phyloP scores from a whole-genome alignment of 176 grass and related monocot species.

The Dendrocalamus sinicus region DNA sequence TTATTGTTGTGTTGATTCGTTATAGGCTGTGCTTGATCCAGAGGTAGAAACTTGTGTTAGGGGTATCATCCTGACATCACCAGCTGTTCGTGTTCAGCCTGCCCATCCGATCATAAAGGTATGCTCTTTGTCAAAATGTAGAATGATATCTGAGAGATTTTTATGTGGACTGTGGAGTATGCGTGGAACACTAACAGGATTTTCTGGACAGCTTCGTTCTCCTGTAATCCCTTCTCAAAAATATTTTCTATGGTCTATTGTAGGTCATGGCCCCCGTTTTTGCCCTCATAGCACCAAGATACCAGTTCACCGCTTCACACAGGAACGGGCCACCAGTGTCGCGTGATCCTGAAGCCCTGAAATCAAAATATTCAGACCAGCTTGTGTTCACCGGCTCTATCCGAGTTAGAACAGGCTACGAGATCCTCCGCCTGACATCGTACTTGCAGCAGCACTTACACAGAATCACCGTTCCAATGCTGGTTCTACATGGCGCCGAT shows the following conservation, averaged over 20 bases:
- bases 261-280: conserved; percentile 76
- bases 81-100: conserved; percentile 81
- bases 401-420: conserved; percentile 76
- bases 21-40: conserved; percentile 75
- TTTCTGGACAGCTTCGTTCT: not conserved
- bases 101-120: conserved; percentile 70
- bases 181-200: not conserved
- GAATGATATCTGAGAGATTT: not conserved
- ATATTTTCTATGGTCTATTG: not conserved
- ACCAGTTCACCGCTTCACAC: conserved; percentile 64
- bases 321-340: conserved; percentile 59
- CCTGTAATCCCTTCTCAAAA: not conserved
- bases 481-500: conserved; percentile 72
- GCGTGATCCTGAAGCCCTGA: conserved; percentile 70
- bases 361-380: conserved; percentile 73
- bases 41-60: conserved; percentile 56
- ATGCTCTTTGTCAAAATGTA: not conserved
- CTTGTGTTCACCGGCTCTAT: conserved; percentile 91
- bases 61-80: conserved; percentile 77
- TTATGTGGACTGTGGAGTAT: not conserved
- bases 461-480: conserved; percentile 55
- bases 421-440: conserved; percentile 72
- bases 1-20: not conserved
- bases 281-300: conserved; percentile 67
- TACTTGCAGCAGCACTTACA: conserved; percentile 63